Percentiles rank a stretch among this genome's conserved stretches.
These are phyloP conservation scores for Ogataea minuta DNA, from an alignment of 805 yeast species.

Conservation along the genomic window DNA sequence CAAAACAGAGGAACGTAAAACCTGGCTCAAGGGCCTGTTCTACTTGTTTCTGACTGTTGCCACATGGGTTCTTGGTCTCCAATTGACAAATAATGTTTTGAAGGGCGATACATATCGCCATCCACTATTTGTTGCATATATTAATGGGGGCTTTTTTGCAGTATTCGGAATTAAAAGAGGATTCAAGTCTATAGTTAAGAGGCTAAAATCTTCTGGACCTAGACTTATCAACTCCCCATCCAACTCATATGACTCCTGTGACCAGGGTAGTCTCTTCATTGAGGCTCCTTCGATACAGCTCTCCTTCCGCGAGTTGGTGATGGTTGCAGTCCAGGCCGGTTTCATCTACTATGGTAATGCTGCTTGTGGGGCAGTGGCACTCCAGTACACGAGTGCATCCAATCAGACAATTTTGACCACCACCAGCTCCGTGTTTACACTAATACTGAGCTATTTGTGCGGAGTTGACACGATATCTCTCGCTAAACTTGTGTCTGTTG, in stretches of 20 bases:
- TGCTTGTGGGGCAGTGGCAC: conserved; percentile 39
- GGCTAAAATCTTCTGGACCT: conserved; percentile 5
- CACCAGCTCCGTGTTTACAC: conserved; percentile 49
- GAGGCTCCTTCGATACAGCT: conserved; percentile 26
- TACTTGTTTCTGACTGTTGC: conserved; percentile 41
- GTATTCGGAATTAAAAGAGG: conserved; percentile 45
- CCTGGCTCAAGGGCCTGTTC: conserved; percentile 44
- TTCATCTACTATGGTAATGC: conserved; percentile 43
- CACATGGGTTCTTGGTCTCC: conserved; percentile 50
- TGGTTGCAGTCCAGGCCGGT: conserved; percentile 40
- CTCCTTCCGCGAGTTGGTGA: conserved; percentile 31
- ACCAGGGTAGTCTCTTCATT: conserved; percentile 10
- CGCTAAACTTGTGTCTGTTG: conserved; percentile 42
- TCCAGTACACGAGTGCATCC: conserved; percentile 51
- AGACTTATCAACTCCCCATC: neutral
- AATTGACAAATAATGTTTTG: conserved; percentile 46
- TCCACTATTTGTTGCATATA: conserved; percentile 46
- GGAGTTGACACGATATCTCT: conserved; percentile 42
- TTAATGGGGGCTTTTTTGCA: conserved; percentile 47
- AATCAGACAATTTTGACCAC: conserved; percentile 52
- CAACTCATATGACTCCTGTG: conserved; percentile 4
- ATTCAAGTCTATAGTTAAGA: neutral
- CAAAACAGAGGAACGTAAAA: conserved; percentile 37
- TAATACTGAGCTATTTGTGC: conserved; percentile 41
- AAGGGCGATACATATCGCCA: conserved; percentile 48